Evolutionary conservation across 2,329 filamentous ascomycete genomes (phyloP), one percentile per base, ranked within the genome.

Genomic region (Fusarium robinianum): DNA sequence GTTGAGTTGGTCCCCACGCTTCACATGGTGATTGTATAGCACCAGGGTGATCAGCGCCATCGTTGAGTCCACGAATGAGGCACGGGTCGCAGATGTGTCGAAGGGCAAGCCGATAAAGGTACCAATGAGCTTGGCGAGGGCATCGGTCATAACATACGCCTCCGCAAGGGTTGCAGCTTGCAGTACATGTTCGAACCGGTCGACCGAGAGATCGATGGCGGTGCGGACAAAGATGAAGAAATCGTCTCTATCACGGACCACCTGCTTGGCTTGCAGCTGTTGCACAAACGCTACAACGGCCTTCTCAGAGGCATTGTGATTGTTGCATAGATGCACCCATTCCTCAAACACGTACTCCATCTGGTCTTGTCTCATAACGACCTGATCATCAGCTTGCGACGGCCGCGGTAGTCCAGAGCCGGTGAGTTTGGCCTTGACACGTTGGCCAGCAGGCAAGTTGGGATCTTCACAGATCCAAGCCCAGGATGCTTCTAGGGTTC

Each of bases 261-360:
- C 75, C 50, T 86, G 80, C 53, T 81, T 80, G 43, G 84, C 78
- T 59, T 92, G 86, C 62, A 97, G 74, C 67, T 97, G 92, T 59
- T 87, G 83, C 31, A 96, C 80, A 67, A 97, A 97, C 2, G 88
- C 81, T 5, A 79, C 73, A 40, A 84, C 76, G 1, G 85, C 80
- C 62, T 86, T 87, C 50, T 90, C 86, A 4, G 85, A 84, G 4
- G 85, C 82, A 55, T 85, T 83, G n/a, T 83, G 79, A 58, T 90
- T 88, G 67, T 87, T 87, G 71, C 79, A 86, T 6, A 96, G 79
- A 47, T 86, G 84, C 18, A 92, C 81, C 94, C 94, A 99, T 71
- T 99, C 94, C 29, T 92, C 90, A 62, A 99, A 96, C 14, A 96
- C 79, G 64, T 99, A 97, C 58, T 95, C 90, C 70, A 95, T 83